phyloP scores from a whole-genome alignment of 2,329 filamentous ascomycete genomes.

The Fonsecaea monophora region DNA sequence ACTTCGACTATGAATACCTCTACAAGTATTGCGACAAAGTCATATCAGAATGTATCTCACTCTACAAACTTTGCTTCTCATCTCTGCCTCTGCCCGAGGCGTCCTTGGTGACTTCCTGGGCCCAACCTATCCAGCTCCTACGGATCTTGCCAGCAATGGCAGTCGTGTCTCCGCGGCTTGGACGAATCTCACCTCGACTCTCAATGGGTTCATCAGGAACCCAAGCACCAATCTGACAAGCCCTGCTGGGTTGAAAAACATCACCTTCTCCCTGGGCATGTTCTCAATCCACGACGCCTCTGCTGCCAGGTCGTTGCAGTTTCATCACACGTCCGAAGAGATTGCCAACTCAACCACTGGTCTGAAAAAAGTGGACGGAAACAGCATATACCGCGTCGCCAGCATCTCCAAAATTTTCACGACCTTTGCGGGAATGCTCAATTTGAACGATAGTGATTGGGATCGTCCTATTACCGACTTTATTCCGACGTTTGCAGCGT shows the following conservation, averaged over 20 bases:
- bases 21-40: neutral
- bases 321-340: constrained; percentile 49
- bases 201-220: constrained; percentile 38
- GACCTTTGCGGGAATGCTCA: constrained; percentile 48
- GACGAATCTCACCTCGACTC: constrained; percentile 45
- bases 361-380: constrained; percentile 48
- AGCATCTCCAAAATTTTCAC: constrained; percentile 54
- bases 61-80: neutral
- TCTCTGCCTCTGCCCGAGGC: neutral
- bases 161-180: constrained; percentile 46
- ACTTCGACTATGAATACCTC: neutral
- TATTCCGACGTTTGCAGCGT: constrained; percentile 48
- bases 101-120: constrained; percentile 41
- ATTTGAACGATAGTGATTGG: constrained; percentile 47
- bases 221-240: constrained; percentile 14
- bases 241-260: constrained; percentile 40
- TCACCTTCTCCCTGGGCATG: constrained; percentile 51
- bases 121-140: constrained; percentile 46
- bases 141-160: constrained; percentile 44
- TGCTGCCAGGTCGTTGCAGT: constrained; percentile 44
- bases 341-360: constrained; percentile 50
- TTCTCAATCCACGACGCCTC: constrained; percentile 49
- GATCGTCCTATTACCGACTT: constrained; percentile 57
- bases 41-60: constrained; percentile 4
- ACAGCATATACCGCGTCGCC: constrained; percentile 54